These are phyloP conservation scores for Aureobasidium mangrovei DNA, from an alignment of 2,329 filamentous ascomycete genomes.

Conservation along the genomic window DNA sequence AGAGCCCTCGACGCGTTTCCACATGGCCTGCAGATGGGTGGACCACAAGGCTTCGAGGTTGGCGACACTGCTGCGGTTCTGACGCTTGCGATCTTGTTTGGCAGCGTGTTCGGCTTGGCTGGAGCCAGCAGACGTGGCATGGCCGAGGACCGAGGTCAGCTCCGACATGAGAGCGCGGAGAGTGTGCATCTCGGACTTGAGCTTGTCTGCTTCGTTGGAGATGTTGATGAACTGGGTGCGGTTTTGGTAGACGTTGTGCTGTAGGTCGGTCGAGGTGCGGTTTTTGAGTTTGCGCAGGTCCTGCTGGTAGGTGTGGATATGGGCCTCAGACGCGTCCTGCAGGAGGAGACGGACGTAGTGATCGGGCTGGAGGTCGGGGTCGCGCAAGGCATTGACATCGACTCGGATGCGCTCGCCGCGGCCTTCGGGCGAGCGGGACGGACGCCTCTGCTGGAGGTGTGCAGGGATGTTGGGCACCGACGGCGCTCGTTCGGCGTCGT, in stretches of 20 bases:
- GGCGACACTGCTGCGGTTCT: slow-evolving; percentile 81
- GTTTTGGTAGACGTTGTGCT: slow-evolving; percentile 95
- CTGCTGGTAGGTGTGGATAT: slow-evolving; percentile 74
- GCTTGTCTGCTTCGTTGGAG: slow-evolving; percentile 95
- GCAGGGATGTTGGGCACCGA: slow-evolving; percentile 51
- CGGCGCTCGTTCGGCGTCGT: slow-evolving; percentile 53
- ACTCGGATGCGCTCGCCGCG: slow-evolving; percentile 53
- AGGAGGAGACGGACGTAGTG: slow-evolving; percentile 68
- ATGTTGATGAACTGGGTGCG: slow-evolving; percentile 98
- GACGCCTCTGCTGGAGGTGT: slow-evolving; percentile 43
- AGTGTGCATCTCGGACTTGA: slow-evolving; percentile 91
- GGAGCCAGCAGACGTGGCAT: slow-evolving; percentile 36
- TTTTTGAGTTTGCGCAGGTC: slow-evolving; percentile 68
- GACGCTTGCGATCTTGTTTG: slow-evolving; percentile 33
- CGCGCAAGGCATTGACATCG: slow-evolving; percentile 68
- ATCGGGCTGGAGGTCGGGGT: slow-evolving; percentile 70
- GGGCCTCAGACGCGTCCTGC: slow-evolving; percentile 76
- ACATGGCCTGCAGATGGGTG: slow-evolving; percentile 66
- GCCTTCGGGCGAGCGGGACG: slow-evolving; percentile 37
- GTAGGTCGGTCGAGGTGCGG: slow-evolving; percentile 72
- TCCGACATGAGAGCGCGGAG: slow-evolving; percentile 87
- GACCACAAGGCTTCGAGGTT: slow-evolving; percentile 62
- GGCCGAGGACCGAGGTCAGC: slow-evolving; percentile 50
- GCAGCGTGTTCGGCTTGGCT: slow-evolving; percentile 30
- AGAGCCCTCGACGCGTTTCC: slow-evolving; percentile 95